These are phyloP conservation scores for Taphrina populina DNA, from an alignment of 1,139 yeast genomes.

Conservation along the genomic window DNA sequence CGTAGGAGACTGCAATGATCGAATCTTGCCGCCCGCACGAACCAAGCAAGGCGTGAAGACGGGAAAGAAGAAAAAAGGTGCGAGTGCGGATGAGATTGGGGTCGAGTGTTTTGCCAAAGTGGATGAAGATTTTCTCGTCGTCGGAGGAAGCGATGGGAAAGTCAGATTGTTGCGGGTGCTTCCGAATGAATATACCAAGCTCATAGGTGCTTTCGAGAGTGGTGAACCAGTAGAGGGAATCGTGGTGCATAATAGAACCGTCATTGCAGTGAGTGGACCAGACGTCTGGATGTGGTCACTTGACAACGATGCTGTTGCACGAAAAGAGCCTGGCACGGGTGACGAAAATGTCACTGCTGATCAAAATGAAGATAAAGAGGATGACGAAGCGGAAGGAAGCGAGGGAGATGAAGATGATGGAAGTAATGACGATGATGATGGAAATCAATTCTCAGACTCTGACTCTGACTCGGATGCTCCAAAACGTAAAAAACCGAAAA, in stretches of 20 bases:
- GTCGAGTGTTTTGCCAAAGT: conserved; percentile 26
- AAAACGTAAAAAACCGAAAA: conserved; percentile 7
- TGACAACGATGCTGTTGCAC: background rate
- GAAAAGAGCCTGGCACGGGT: background rate
- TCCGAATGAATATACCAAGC: conserved; percentile 10
- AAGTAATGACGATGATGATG: background rate
- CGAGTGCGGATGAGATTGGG: conserved; percentile 26
- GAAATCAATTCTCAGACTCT: conserved; percentile 1
- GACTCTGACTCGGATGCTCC: conserved; percentile 16
- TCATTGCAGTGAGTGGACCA: conserved; percentile 22
- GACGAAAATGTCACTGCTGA: background rate
- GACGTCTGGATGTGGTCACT: conserved; percentile 8
- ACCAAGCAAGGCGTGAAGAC: conserved; percentile 4
- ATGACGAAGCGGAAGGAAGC: background rate
- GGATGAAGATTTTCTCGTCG: conserved; percentile 8
- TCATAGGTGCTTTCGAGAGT: conserved; percentile 19
- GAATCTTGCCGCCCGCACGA: conserved; percentile 14
- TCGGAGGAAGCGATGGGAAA: conserved; percentile 28
- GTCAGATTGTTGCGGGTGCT: conserved; percentile 19
- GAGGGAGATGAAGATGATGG: background rate
- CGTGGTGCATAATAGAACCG: conserved; percentile 1
- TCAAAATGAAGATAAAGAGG: conserved; percentile 5
- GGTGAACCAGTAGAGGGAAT: conserved; percentile 27
- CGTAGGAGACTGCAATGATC: conserved; percentile 31
- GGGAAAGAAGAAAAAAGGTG: conserved; percentile 1